phyloP scores from a whole-genome alignment of 495 filamentous ascomycete genomes.

The Lophiostoma macrostomum region DNA sequence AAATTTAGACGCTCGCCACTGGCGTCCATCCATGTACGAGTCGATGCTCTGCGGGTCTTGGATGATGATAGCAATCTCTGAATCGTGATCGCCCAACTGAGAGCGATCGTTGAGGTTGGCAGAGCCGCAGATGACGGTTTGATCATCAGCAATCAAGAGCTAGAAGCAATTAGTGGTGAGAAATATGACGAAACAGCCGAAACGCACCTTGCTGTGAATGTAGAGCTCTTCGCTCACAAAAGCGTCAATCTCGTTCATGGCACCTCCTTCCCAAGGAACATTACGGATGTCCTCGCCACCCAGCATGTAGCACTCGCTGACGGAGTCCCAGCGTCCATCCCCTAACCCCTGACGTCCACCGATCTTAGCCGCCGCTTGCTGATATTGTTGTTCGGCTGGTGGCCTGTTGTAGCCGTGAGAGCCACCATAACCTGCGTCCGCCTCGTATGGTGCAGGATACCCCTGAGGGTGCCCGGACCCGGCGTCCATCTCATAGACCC shows the following conservation, averaged over 20 bases:
- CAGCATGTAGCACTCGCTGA: constrained; percentile 83
- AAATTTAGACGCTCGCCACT: constrained; percentile 72
- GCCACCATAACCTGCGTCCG: constrained; percentile 21
- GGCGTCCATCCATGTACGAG: constrained; percentile 67
- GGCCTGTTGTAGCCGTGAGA: constrained; percentile 3
- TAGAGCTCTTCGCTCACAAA: constrained; percentile 94
- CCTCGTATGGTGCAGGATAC: constrained; percentile 10
- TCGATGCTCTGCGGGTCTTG: constrained; percentile 70
- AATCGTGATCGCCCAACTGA: constrained; percentile 82
- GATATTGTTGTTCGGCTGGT: constrained; percentile 58
- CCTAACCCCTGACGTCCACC: constrained; percentile 40
- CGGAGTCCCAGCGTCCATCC: constrained; percentile 65
- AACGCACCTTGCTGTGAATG: constrained; percentile 76
- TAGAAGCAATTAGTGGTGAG: constrained; percentile 28
- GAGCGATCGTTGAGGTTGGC: constrained; percentile 95
- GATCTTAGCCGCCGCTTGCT: constrained; percentile 55
- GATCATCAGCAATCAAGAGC: constrained; percentile 89
- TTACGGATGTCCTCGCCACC: constrained; percentile 69
- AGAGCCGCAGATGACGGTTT: constrained; percentile 82
- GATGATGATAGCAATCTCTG: constrained; percentile 77
- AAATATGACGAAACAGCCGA: neutral
- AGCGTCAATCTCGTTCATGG: constrained; percentile 73
- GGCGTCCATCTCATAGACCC: constrained; percentile 27
- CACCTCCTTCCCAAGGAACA: constrained; percentile 72
- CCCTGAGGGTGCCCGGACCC: constrained; percentile 4